phyloP scores from a whole-genome alignment of 2,329 filamentous ascomycete species.

The Gliomastix tumulicola region DNA sequence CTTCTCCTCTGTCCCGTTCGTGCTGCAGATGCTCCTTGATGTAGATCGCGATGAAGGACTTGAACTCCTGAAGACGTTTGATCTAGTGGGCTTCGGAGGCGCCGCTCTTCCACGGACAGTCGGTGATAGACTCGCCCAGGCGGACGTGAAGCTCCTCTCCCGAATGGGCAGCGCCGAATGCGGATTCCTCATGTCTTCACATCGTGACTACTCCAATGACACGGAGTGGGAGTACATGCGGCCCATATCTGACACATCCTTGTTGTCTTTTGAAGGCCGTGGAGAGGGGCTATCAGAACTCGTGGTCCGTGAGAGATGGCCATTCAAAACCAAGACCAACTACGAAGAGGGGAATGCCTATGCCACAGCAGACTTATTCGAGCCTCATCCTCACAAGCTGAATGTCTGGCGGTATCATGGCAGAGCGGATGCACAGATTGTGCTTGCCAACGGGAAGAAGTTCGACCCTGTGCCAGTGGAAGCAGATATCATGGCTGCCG shows the following conservation, averaged over 20 bases:
- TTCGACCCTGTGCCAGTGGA: slow-evolving; percentile 60
- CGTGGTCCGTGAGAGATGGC: slow-evolving; percentile 47
- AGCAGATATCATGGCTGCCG: slow-evolving; percentile 38
- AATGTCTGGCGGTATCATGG: slow-evolving; percentile 57
- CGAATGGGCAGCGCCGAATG: slow-evolving; percentile 61
- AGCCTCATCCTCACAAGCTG: slow-evolving; percentile 38
- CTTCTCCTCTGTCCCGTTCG: slow-evolving; percentile 56
- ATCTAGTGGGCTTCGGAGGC: slow-evolving; percentile 57
- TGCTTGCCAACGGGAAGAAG: slow-evolving; percentile 60
- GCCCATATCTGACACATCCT: slow-evolving; percentile 16
- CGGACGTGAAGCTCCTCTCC: slow-evolving; percentile 49
- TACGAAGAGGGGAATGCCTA: slow-evolving; percentile 52
- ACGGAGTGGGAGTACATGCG: slow-evolving; percentile 57
- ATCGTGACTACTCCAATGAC: slow-evolving; percentile 45
- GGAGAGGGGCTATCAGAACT: slow-evolving; percentile 39
- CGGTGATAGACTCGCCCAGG: slow-evolving; percentile 43
- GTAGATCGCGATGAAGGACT: slow-evolving; percentile 33
- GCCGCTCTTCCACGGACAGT: slow-evolving; percentile 46
- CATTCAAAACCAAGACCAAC: slow-evolving; percentile 51
- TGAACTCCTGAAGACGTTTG: slow-evolving; percentile 38
- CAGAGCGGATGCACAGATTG: slow-evolving; percentile 54
- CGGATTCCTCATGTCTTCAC: slow-evolving; percentile 57
- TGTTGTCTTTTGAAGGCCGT: slow-evolving; percentile 38
- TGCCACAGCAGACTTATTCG: slow-evolving; percentile 57
- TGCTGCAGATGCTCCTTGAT: slow-evolving; percentile 45